Evolutionary conservation across 164 flowering plant genomes (phyloP).

Genomic region (Aristolochia contorta): DNA sequence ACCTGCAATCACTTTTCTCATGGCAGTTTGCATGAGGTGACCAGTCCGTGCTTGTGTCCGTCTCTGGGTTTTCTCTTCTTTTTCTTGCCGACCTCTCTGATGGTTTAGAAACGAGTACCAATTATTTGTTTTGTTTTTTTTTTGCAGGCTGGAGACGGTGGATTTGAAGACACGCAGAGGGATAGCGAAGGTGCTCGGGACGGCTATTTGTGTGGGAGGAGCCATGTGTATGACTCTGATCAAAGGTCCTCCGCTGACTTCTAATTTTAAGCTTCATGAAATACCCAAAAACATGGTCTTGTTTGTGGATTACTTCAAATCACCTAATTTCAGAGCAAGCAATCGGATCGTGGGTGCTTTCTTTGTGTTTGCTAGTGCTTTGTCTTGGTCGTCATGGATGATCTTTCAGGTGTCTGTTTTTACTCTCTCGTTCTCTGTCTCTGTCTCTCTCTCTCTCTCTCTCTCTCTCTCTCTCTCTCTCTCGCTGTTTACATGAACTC

Average conservation of each 20-base stretch:
- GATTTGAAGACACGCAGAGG: constrained; percentile 45
- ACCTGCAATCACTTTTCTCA: constrained; percentile 64
- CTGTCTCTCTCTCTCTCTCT: no score
- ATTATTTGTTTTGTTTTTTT: not conserved
- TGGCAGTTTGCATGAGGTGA: constrained; percentile 67
- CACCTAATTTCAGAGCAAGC: no score
- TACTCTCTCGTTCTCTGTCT: no score
- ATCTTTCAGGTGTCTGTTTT: no score
- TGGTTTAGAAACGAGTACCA: not conserved
- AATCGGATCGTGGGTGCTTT: no score
- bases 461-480: no score
- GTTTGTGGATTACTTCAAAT: not conserved
- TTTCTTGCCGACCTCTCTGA: not conserved
- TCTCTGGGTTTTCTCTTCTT: not conserved
- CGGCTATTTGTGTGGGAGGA: constrained; percentile 52
- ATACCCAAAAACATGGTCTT: not conserved
- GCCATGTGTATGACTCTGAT: constrained; percentile 53
- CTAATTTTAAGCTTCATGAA: no score
- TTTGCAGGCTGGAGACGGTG: constrained; percentile 51
- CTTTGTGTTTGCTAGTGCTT: no score
- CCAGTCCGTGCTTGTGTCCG: not conserved
- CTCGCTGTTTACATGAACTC: no score
- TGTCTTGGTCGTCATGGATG: no score
- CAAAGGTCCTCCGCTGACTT: constrained; percentile 26
- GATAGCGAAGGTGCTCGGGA: constrained; percentile 54